Conservation (phyloP, 192 early-diverging fungal genomes). For the Linnemannia hyalina region DNA sequence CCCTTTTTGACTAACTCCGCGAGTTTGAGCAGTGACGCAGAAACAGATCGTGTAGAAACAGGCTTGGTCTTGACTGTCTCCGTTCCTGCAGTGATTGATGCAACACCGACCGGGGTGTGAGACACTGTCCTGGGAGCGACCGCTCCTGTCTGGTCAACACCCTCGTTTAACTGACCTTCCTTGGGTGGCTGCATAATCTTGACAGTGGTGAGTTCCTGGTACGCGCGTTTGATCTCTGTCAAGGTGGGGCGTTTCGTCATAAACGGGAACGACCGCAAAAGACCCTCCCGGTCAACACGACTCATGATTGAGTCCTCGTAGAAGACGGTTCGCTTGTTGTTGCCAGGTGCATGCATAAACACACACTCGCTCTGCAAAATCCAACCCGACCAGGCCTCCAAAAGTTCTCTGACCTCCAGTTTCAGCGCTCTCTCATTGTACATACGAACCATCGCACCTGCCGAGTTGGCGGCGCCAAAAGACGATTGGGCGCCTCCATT, state of each 20-base stretch:
- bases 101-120: too few relatives aligned
- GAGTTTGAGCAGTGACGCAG: slow-evolving; percentile 58
- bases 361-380: slow-evolving; percentile 70
- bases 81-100: neutral
- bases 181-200: slow-evolving; percentile 44
- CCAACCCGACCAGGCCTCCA: slow-evolving; percentile 76
- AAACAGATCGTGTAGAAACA: slow-evolving; percentile 8
- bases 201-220: slow-evolving; percentile 69
- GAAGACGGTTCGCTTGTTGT: slow-evolving; percentile 40
- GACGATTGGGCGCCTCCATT: slow-evolving; percentile 93
- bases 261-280: slow-evolving; percentile 32
- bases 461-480: slow-evolving; percentile 71
- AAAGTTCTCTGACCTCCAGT: slow-evolving; percentile 79
- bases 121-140: neutral
- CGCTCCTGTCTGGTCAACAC: neutral
- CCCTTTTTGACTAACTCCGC: slow-evolving; percentile 67
- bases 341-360: slow-evolving; percentile 81
- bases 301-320: slow-evolving; percentile 10
- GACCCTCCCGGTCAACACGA: slow-evolving; percentile 2
- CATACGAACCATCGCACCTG: slow-evolving; percentile 86
- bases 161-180: neutral
- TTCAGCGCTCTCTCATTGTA: slow-evolving; percentile 87
- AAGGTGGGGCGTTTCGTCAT: slow-evolving; percentile 58
- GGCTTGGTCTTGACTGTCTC: neutral
- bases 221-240: slow-evolving; percentile 73